A percentile compares a stretch with the other conserved stretches of the same genome.
phyloP scores from a whole-genome alignment of 1,284 basidiomycete genomes.

The Boletus smithii region DNA sequence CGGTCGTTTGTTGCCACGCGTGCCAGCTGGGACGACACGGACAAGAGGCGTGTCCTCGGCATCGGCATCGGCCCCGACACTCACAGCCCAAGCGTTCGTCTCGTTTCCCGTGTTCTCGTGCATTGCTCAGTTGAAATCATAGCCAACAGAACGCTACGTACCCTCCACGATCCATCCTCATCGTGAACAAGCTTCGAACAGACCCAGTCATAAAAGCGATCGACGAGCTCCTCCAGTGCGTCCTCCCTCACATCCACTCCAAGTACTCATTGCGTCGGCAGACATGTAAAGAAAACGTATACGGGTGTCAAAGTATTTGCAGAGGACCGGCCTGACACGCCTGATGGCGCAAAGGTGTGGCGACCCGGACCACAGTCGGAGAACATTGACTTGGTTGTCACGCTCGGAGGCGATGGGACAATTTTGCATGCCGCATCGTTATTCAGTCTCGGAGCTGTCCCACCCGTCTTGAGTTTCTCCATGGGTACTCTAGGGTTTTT shows the following conservation, averaged over 20 bases:
- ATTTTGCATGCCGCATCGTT: constrained; percentile 93
- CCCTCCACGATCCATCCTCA: constrained; percentile 49
- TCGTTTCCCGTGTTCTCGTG: constrained; percentile 7
- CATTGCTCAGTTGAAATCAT: constrained; percentile 29
- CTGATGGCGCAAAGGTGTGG: constrained; percentile 63
- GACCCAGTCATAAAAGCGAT: constrained; percentile 72
- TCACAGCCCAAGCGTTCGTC: constrained; percentile 29
- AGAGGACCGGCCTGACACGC: constrained; percentile 68
- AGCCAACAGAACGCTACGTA: constrained; percentile 24
- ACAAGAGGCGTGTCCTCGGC: constrained; percentile 15
- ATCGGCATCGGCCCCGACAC: constrained; percentile 5
- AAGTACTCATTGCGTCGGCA: constrained; percentile 27
- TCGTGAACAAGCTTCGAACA: constrained; percentile 75
- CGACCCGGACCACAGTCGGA: constrained; percentile 48
- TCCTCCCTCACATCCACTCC: constrained; percentile 5
- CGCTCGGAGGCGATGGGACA: constrained; percentile 93
- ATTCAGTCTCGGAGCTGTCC: constrained; percentile 85
- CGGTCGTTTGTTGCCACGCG: not conserved
- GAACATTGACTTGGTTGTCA: constrained; percentile 83
- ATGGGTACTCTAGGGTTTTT: constrained; percentile 96
- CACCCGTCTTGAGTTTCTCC: constrained; percentile 92
- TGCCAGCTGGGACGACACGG: not conserved
- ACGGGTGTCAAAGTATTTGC: constrained; percentile 73
- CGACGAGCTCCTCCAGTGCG: constrained; percentile 64
- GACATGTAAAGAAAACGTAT: constrained; percentile 63